A percentile compares a stretch with the other conserved stretches of the same genome.
These are phyloP conservation scores for Colletotrichum sp. DNA, from an alignment of 2,329 filamentous ascomycete genomes.

Conservation along the genomic window DNA sequence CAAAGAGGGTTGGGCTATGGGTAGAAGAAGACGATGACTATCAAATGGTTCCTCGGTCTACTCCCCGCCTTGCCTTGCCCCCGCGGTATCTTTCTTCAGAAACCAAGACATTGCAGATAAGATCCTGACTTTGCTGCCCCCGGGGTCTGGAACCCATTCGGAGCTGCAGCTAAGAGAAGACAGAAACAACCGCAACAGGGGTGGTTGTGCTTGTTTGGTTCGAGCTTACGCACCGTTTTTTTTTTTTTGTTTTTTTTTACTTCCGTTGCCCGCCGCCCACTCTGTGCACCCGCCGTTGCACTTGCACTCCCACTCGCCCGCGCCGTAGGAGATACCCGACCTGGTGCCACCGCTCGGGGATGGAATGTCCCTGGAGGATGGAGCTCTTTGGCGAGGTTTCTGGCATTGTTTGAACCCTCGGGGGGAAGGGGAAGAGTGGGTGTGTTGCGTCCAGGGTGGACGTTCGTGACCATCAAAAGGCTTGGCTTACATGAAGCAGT, in stretches of 20 bases:
- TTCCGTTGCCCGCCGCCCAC: background rate
- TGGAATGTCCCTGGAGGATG: background rate
- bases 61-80: background rate
- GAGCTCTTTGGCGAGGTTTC: background rate
- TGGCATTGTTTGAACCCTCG: background rate
- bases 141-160: constrained; percentile 2
- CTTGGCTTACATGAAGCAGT: background rate
- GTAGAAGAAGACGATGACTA: background rate
- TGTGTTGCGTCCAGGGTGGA: background rate
- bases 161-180: background rate
- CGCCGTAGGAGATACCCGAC: constrained; percentile 9
- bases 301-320: background rate
- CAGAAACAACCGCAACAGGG: background rate
- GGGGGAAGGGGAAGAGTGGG: background rate
- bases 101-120: background rate
- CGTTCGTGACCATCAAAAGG: background rate
- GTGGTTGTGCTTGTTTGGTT: background rate
- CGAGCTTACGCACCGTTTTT: background rate
- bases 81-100: background rate
- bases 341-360: background rate
- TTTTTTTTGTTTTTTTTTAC: background rate
- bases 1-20: background rate
- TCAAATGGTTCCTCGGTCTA: background rate
- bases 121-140: background rate
- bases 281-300: background rate